Base-by-base conservation (phyloP, 306 rosid genomes). In the Urtica urens region DNA sequence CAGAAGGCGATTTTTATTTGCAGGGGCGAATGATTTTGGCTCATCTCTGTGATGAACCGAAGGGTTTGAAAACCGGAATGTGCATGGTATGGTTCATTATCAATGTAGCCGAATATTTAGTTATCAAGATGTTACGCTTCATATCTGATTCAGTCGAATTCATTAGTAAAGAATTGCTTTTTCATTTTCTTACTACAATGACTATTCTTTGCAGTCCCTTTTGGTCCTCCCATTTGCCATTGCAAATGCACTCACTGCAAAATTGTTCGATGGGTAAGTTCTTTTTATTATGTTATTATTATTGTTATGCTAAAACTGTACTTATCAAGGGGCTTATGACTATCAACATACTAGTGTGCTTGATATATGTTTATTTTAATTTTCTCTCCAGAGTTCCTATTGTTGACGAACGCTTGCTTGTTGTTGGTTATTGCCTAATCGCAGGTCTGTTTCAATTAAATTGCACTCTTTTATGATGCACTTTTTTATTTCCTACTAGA, bases 21-120 rank as follows among this genome's bases (percentile, higher is more conserved):
- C 87, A 90, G 96, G 96, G 99, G 63, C 78, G 99, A 68, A 64
- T 90, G 96, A 82, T 90, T 63, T 78, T 90, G 58, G 68, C 94
- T 49, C 99, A 90, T 73, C 67, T 90, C 64, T 90, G 99, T 49
- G 99, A 90, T 67, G 99, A 90, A 72, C 96, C 99, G 15, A 90
- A 82, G 72, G 99, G 96, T 62, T 59, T 90, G 76, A 90, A 90
- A 82, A 90, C 96, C 56, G 95, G 94, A 59, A 85, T 90, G 99
- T 90, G 96, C 96, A 75, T 85, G 99, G 99, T 90, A 85, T 60
- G 70, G 16, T 43, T 7, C 54, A 49, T 31, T 63, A 42, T 29
- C 38, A 35, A 35, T 13, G 5, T 35, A 35, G 10, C 40, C 0
- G n/a, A 3, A 35, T 35, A 35, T 7, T 10, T 7, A 1, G 2